Conservation (phyloP, 2,329 filamentous ascomycete species). For the Fusarium kyushuense region DNA sequence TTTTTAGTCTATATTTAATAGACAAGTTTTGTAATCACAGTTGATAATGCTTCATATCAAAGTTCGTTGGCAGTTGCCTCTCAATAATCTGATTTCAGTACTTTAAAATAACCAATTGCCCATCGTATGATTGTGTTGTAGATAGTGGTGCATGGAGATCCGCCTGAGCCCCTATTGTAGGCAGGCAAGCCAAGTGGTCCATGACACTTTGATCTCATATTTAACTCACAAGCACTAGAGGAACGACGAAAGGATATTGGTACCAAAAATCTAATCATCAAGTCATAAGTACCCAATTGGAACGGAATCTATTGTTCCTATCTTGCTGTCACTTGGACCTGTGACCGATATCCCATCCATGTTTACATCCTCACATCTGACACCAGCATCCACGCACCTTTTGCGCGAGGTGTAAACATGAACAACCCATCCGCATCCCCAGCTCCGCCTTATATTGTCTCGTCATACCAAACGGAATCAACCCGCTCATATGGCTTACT, state of each 20-base stretch:
- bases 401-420: slow-evolving; percentile 24
- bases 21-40: slow-evolving; percentile 25
- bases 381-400: slow-evolving; percentile 38
- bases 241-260: neutral
- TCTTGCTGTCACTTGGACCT: slow-evolving; percentile 36
- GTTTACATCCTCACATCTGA: slow-evolving; percentile 44
- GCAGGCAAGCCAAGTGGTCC: neutral
- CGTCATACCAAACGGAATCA: slow-evolving; percentile 35
- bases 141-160: neutral
- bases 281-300: slow-evolving; percentile 43
- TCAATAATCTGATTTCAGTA: neutral
- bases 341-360: slow-evolving; percentile 44
- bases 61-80: neutral
- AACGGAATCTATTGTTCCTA: slow-evolving; percentile 49
- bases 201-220: neutral
- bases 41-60: slow-evolving; percentile 4
- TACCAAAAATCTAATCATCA: slow-evolving; percentile 10
- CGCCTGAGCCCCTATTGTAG: neutral
- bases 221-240: neutral
- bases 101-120: neutral
- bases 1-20: slow-evolving; percentile 21
- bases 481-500: slow-evolving; percentile 39
- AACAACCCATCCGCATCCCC: slow-evolving; percentile 12
- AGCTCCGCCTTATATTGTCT: slow-evolving; percentile 13
- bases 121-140: neutral